Conservation (phyloP, 2,329 filamentous ascomycete species). For the Aureobasidium sp. region DNA sequence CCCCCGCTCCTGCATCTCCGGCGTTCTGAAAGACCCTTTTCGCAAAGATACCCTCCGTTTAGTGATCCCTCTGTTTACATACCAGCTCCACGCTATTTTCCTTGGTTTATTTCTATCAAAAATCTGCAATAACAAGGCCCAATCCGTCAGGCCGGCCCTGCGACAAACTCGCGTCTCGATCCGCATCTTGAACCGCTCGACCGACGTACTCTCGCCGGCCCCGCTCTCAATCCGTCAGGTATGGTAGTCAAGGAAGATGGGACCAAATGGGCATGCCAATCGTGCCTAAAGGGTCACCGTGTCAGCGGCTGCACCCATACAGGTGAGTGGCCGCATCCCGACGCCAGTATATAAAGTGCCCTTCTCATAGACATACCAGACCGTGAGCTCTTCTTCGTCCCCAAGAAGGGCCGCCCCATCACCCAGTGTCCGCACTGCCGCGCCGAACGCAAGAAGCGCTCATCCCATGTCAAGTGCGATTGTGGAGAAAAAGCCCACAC, state of each 20-base stretch:
- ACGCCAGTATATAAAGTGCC: background rate
- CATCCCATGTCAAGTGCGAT: conserved; percentile 91
- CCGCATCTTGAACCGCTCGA: background rate
- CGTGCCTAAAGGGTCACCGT: conserved; percentile 94
- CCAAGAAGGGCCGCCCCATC: conserved; percentile 93
- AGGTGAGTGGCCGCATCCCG: conserved; percentile 52
- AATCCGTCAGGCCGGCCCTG: conserved; percentile 8
- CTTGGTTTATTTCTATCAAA: background rate
- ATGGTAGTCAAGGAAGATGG: conserved; percentile 51
- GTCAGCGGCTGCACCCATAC: conserved; percentile 97
- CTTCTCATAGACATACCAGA: conserved; percentile 45
- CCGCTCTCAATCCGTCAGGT: conserved; percentile 14
- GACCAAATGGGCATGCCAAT: conserved; percentile 96
- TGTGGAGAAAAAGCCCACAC: conserved; percentile 74
- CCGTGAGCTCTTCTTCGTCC: conserved; percentile 85
- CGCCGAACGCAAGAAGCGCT: conserved; percentile 87
- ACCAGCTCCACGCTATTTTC: conserved; percentile 11
- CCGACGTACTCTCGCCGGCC: conserved; percentile 11
- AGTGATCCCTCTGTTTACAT: background rate
- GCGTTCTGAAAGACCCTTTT: conserved; percentile 10
- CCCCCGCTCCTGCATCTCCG: background rate
- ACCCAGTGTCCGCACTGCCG: conserved; percentile 98
- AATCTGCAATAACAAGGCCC: conserved; percentile 9
- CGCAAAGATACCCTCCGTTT: conserved; percentile 13
- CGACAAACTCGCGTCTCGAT: background rate